Evolutionary conservation across 2,329 filamentous ascomycete genomes (phyloP).

Genomic region (Atkinsonella texensis): DNA sequence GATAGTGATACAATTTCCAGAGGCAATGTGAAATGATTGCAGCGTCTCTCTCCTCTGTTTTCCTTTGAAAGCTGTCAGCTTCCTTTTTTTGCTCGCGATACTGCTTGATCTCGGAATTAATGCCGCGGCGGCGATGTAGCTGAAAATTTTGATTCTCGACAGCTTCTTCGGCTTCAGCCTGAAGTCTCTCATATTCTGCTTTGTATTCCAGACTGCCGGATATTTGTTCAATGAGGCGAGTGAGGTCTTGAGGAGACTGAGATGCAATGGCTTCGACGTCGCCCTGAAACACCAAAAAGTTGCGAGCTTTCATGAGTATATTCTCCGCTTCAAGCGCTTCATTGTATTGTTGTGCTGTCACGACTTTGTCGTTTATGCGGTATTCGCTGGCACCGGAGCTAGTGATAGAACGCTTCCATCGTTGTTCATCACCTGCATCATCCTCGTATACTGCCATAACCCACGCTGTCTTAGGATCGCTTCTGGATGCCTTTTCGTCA

Average conservation of each 20-base stretch:
- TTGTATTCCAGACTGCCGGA: conserved; percentile 94
- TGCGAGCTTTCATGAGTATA: conserved; percentile 93
- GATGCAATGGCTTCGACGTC: conserved; percentile 96
- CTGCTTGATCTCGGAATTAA: conserved; percentile 96
- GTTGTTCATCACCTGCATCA: conserved; percentile 86
- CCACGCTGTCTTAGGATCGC: conserved; percentile 90
- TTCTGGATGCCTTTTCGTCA: conserved; percentile 53
- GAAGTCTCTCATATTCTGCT: conserved; percentile 82
- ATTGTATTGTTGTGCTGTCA: conserved; percentile 88
- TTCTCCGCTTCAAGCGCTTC: conserved; percentile 85
- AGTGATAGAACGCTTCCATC: conserved; percentile 93
- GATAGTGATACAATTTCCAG: conserved; percentile 95
- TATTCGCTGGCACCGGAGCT: conserved; percentile 84
- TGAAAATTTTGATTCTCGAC: conserved; percentile 82
- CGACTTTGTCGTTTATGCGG: conserved; percentile 84
- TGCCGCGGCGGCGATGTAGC: conserved; percentile 77
- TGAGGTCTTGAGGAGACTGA: conserved; percentile 88
- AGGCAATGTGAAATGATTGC: conserved; percentile 88
- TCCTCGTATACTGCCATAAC: conserved; percentile 99
- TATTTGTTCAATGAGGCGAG: conserved; percentile 90
- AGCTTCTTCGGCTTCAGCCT: conserved; percentile 74
- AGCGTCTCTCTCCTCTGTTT: conserved; percentile 79
- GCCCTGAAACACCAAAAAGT: conserved; percentile 96
- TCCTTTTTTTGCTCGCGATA: conserved; percentile 96
- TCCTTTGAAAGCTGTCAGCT: conserved; percentile 84